Conservation (phyloP, 768 basidiomycete genomes). For the Tylopilus subfusipes region DNA sequence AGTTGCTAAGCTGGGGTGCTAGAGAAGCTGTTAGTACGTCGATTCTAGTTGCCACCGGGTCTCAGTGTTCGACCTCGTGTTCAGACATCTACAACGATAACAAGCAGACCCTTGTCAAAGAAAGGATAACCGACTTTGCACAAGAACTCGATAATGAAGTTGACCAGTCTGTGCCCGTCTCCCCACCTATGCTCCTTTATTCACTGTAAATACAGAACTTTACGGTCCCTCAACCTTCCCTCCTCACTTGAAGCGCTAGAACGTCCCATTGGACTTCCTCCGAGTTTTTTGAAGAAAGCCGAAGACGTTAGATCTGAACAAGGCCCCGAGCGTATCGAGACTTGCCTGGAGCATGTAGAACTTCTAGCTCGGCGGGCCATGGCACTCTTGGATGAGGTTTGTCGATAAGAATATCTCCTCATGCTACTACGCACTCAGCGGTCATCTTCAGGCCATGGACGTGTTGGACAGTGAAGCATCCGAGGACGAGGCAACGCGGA, state of each 20-base stretch:
- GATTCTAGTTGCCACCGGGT: background rate
- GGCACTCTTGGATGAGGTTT: constrained; percentile 71
- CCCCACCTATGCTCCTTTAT: background rate
- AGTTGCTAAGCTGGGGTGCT: constrained; percentile 82
- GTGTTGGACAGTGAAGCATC: constrained; percentile 88
- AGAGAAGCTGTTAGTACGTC: constrained; percentile 79
- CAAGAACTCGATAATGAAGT: constrained; percentile 59
- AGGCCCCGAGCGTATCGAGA: constrained; percentile 68
- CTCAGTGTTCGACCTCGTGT: background rate
- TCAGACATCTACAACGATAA: constrained; percentile 84
- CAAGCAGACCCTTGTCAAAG: constrained; percentile 65
- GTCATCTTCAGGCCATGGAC: constrained; percentile 65
- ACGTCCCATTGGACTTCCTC: constrained; percentile 81
- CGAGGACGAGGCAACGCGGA: constrained; percentile 71
- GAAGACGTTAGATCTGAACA: constrained; percentile 79
- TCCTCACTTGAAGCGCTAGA: constrained; percentile 86
- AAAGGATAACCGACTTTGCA: constrained; percentile 58
- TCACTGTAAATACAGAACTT: constrained; percentile 42
- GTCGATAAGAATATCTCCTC: constrained; percentile 3
- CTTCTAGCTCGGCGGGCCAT: constrained; percentile 59
- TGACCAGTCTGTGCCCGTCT: constrained; percentile 48
- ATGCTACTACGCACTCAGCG: background rate
- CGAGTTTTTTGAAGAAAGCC: constrained; percentile 80
- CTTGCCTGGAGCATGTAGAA: constrained; percentile 69
- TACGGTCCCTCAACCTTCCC: constrained; percentile 75